A percentile compares a stretch with the other conserved stretches of the same genome.
Evolutionary conservation across 2,329 filamentous ascomycete species (phyloP).

Genomic region (Microcyclospora tardicrescens): DNA sequence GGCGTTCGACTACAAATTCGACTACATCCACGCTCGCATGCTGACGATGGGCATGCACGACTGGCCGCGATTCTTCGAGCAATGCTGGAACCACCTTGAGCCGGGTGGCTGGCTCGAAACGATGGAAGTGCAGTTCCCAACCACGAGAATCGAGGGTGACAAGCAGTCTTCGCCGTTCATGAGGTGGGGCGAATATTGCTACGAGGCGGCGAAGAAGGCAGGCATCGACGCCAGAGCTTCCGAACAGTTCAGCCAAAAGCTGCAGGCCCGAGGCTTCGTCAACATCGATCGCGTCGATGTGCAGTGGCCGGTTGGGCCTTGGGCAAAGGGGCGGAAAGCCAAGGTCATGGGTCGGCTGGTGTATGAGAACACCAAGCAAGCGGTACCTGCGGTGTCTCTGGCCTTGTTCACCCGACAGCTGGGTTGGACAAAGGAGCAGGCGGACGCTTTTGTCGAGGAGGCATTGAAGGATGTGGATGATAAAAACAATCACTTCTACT

Average conservation of each 20-base stretch:
- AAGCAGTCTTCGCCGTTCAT: neutral
- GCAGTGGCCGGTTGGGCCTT: conserved; percentile 28
- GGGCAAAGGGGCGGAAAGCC: conserved; percentile 22
- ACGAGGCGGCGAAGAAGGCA: conserved; percentile 1
- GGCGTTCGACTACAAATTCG: conserved; percentile 30
- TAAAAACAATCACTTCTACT: conserved; percentile 13
- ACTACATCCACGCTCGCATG: conserved; percentile 28
- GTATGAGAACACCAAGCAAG: conserved; percentile 10
- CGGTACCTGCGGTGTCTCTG: conserved; percentile 27
- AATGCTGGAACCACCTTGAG: conserved; percentile 6
- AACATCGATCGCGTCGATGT: conserved; percentile 27
- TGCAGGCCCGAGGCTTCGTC: conserved; percentile 26
- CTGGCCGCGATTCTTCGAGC: conserved; percentile 20
- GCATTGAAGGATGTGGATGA: conserved; percentile 24
- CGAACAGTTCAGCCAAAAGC: conserved; percentile 1
- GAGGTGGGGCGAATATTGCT: conserved; percentile 3
- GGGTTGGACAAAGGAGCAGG: conserved; percentile 29
- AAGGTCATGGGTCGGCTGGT: conserved; percentile 22
- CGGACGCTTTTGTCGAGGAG: conserved; percentile 29
- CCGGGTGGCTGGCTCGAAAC: conserved; percentile 10
- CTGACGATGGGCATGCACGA: conserved; percentile 34
- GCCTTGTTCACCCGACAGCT: conserved; percentile 27
- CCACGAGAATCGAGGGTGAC: conserved; percentile 1
- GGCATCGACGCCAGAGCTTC: conserved; percentile 3
- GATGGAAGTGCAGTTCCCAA: conserved; percentile 1